Percentiles rank a stretch among this genome's conserved stretches.
phyloP scores from a whole-genome alignment of 2,329 filamentous ascomycete species.

The Botrytis paeoniae region DNA sequence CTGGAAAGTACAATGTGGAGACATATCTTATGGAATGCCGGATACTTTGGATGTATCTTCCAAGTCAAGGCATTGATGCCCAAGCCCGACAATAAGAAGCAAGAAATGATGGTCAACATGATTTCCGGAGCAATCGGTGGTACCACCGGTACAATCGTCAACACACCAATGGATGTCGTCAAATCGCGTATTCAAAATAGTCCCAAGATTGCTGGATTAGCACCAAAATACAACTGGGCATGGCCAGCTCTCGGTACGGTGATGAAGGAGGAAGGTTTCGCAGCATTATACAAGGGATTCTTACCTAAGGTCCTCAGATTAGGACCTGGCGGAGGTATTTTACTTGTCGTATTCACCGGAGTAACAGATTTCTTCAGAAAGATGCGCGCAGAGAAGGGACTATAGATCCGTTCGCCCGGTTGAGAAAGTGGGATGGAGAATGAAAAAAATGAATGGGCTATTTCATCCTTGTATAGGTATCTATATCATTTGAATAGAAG shows the following conservation, averaged over 20 bases:
- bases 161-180: conserved; percentile 96
- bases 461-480: not conserved
- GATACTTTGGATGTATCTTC: conserved; percentile 98
- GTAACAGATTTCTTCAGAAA: conserved; percentile 91
- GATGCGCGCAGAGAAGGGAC: conserved; percentile 39
- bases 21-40: conserved; percentile 89
- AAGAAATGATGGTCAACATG: conserved; percentile 83
- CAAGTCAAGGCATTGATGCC: conserved; percentile 87
- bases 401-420: not conserved
- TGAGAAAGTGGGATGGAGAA: not conserved
- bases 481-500: not conserved
- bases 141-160: conserved; percentile 84
- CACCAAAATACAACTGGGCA: conserved; percentile 98
- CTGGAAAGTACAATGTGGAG: conserved; percentile 96
- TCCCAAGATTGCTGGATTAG: conserved; percentile 72
- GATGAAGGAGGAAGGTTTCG: conserved; percentile 88
- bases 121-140: conserved; percentile 84
- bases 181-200: conserved; percentile 98
- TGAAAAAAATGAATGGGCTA: not conserved
- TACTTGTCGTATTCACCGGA: conserved; percentile 82
- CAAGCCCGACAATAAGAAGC: conserved; percentile 72
- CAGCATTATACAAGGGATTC: conserved; percentile 96
- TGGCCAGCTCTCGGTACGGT: conserved; percentile 84
- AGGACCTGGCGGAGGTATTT: conserved; percentile 62
- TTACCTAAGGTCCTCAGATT: conserved; percentile 85